Evolutionary conservation across 768 basidiomycete species (phyloP), one percentile per base, ranked within the genome.

Genomic region (Leccinum longicurvipes): DNA sequence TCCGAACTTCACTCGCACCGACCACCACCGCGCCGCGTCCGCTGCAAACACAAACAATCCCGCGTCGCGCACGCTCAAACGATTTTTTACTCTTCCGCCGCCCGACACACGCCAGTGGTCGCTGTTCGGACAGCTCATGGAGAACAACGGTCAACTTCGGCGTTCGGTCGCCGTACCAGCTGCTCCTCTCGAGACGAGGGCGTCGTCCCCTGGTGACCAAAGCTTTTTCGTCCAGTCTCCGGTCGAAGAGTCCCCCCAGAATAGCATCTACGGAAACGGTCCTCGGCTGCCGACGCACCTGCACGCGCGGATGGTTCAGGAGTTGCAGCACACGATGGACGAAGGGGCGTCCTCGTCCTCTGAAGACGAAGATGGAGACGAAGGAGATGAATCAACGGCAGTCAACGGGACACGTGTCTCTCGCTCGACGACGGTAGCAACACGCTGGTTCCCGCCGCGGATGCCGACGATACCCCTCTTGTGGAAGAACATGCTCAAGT

Each of bases 401-500:
- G 44, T 45, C 28, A 47, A 36, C 1, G 19, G 34, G n/a, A 50
- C 59, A 58, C 62, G 47, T 54, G 57, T 24, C 45, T 11, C 61
- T 12, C 51, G 14, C 19, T 19, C 39, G 48, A 50, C 51, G 58
- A 27, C 53, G 24, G 6, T 31, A 21, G 15, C 36, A n/a, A 39
- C 41, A 6, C 50, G 58, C n/a, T 55, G 63, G 56, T 42, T 54
- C 15, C 58, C 58, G 10, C 23, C 51, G 6, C 62, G 59, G 19
- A 45, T 74, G 36, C 78, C 79, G 5, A 58, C 71, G 12, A 60
- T 87, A 32, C 73, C 85, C 3, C 60, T 79, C 17, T 57, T 86
- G 27, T 78, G 84, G 54, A 80, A 82, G 39, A 92, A 91, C 65
- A 82, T 97, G 44, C 72, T 96, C 60, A 98, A 98, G 74, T 99